Percentiles rank a stretch among this genome's conserved stretches.
These are phyloP conservation scores for Neurospora sp. DNA, from an alignment of 2,329 filamentous ascomycete genomes.

Conservation along the genomic window DNA sequence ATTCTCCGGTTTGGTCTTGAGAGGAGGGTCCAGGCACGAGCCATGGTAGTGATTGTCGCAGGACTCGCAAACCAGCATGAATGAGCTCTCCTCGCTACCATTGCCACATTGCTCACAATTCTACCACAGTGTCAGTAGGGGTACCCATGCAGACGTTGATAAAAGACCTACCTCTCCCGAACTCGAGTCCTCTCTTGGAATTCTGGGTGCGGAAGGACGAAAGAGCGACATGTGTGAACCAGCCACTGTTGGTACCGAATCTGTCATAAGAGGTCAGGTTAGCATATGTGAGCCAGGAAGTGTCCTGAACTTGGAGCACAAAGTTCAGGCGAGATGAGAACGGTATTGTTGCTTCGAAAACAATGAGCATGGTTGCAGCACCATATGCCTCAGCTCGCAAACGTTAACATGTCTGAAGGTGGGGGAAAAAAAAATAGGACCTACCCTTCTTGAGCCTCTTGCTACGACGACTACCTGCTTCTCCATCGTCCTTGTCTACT, in stretches of 20 bases:
- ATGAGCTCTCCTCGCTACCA: slow-evolving; percentile 54
- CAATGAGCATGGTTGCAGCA: background rate
- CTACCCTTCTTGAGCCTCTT: slow-evolving; percentile 86
- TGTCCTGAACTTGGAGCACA: background rate
- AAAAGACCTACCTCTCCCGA: slow-evolving; percentile 31
- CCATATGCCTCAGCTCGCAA: background rate
- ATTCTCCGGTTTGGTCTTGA: slow-evolving; percentile 65
- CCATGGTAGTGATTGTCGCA: slow-evolving; percentile 86
- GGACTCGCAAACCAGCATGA: slow-evolving; percentile 76
- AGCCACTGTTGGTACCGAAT: slow-evolving; percentile 71
- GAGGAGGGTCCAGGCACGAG: slow-evolving; percentile 76
- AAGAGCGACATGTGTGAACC: slow-evolving; percentile 96
- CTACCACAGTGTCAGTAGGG: slow-evolving; percentile 28
- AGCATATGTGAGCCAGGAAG: slow-evolving; percentile 12
- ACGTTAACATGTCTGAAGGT: slow-evolving; percentile 2
- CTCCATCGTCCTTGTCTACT: slow-evolving; percentile 46
- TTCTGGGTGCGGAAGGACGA: slow-evolving; percentile 65
- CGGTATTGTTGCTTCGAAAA: background rate
- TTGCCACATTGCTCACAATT: slow-evolving; percentile 83
- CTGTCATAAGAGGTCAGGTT: slow-evolving; percentile 26
- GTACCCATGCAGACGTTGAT: background rate
- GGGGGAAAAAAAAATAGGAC: slow-evolving; percentile 19
- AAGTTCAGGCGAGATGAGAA: background rate
- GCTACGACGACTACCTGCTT: slow-evolving; percentile 67
- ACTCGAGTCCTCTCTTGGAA: slow-evolving; percentile 45